Conservation (phyloP, 371 early-diverging fungal genomes). For the Actinomortierella wolfii region DNA sequence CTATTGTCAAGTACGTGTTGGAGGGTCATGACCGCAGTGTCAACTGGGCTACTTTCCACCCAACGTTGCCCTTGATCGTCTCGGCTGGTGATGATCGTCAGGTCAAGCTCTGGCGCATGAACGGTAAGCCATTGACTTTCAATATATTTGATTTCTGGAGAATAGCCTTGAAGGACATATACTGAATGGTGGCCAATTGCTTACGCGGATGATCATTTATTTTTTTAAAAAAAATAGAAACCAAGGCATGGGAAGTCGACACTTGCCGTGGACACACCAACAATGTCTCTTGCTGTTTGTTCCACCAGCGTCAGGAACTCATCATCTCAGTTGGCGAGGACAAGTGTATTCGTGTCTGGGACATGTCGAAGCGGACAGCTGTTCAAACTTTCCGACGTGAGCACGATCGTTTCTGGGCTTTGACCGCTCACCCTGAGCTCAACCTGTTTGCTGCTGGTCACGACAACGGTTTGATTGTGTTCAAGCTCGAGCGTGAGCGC, state of each 20-base stretch:
- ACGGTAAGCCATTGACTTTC: constrained; percentile 57
- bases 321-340: constrained; percentile 97
- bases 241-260: constrained; percentile 97
- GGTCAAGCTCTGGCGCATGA: constrained; percentile 98
- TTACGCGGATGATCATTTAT: background rate
- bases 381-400: constrained; percentile 94
- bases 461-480: constrained; percentile 97
- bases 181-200: no score
- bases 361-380: constrained; percentile 90
- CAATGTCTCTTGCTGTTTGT: constrained; percentile 92
- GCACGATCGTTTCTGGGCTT: constrained; percentile 97
- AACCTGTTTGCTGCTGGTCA: constrained; percentile 97
- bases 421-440: constrained; percentile 93
- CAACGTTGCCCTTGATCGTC: constrained; percentile 91
- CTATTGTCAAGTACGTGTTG: constrained; percentile 96
- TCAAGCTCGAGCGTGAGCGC: constrained; percentile 95
- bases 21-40: constrained; percentile 99
- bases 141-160: constrained; percentile 2
- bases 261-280: constrained; percentile 98
- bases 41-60: constrained; percentile 98
- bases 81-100: constrained; percentile 98
- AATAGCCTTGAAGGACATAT: no score
- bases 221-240: constrained; percentile 62
- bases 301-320: constrained; percentile 93
- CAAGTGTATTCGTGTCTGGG: constrained; percentile 97